phyloP scores from a whole-genome alignment of 2,329 filamentous ascomycete species.

The Aurifilum marmelostoma region DNA sequence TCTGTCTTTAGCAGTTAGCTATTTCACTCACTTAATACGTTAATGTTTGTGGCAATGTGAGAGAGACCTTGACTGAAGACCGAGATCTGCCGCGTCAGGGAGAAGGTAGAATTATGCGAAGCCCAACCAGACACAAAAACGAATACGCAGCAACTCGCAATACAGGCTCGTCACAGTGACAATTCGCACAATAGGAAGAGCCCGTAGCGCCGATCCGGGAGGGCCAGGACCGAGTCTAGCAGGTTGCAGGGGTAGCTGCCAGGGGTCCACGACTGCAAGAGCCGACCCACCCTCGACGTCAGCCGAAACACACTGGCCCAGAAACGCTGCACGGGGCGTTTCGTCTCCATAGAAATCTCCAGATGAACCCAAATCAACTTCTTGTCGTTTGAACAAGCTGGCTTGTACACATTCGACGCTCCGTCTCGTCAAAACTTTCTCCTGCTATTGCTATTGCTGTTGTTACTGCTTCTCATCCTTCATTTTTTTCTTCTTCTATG shows the following conservation, averaged over 20 bases:
- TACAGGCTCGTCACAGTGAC: not conserved
- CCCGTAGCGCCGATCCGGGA: not conserved
- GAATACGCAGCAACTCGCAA: not conserved
- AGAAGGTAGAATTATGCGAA: too few relatives aligned
- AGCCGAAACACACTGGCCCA: slow-evolving; percentile 9
- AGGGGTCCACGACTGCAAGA: not conserved
- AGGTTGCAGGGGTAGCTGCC: too few relatives aligned
- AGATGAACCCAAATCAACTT: not conserved
- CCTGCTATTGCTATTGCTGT: not conserved
- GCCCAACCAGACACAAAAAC: too few relatives aligned
- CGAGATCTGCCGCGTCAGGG: too few relatives aligned
- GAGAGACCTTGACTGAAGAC: too few relatives aligned
- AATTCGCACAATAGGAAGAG: not conserved
- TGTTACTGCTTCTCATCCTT: not conserved
- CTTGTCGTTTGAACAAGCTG: slow-evolving; percentile 5
- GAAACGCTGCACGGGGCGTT: not conserved
- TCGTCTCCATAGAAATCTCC: slow-evolving; percentile 16
- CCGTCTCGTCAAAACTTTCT: not conserved
- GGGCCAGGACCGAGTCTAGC: not conserved
- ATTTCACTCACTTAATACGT: not conserved
- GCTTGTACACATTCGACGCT: slow-evolving; percentile 8
- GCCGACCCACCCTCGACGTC: slow-evolving; percentile 8
- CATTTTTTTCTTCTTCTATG: not conserved
- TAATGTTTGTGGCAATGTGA: not conserved
- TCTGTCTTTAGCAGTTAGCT: not conserved